phyloP scores from a whole-genome alignment of 257 asterid genomes.

The Scutellaria baicalensis region DNA sequence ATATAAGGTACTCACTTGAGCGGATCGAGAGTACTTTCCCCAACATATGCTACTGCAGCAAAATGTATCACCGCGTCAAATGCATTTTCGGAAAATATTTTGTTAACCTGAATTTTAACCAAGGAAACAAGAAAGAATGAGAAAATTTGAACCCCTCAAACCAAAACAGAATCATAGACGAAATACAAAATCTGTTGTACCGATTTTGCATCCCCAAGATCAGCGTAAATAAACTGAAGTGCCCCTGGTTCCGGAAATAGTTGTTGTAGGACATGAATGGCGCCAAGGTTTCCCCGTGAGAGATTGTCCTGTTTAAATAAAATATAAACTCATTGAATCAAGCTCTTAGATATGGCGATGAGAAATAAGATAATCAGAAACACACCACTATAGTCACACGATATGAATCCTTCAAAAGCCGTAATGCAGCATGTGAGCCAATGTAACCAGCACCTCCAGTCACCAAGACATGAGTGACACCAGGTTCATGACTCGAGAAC shows the following conservation, averaged over 20 bases:
- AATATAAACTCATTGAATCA: neutral
- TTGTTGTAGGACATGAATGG: constrained; percentile 57
- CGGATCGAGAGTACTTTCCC: constrained; percentile 90
- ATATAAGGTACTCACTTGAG: constrained; percentile 48
- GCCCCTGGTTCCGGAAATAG: constrained; percentile 88
- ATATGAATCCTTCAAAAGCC: constrained; percentile 70
- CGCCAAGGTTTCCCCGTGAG: constrained; percentile 88
- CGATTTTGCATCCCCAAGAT: constrained; percentile 76
- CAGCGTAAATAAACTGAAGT: constrained; percentile 87
- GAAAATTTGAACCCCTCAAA: constrained; percentile 4
- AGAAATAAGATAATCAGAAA: constrained; percentile 3
- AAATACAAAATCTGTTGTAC: constrained; percentile 34
- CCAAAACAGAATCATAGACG: neutral
- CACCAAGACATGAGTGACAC: constrained; percentile 84
- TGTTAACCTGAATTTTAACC: constrained; percentile 51
- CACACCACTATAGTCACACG: constrained; percentile 94
- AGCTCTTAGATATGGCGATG: neutral
- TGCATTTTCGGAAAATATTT: constrained; percentile 53
- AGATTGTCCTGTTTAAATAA: constrained; percentile 71
- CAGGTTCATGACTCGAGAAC: constrained; percentile 77
- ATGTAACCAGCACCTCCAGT: constrained; percentile 98
- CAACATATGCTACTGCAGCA: constrained; percentile 97
- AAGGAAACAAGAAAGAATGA: constrained; percentile 6
- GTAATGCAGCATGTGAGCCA: constrained; percentile 86
- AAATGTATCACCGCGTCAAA: constrained; percentile 88